Conservation (phyloP, 495 filamentous ascomycete genomes). For the Penicillium salamii region DNA sequence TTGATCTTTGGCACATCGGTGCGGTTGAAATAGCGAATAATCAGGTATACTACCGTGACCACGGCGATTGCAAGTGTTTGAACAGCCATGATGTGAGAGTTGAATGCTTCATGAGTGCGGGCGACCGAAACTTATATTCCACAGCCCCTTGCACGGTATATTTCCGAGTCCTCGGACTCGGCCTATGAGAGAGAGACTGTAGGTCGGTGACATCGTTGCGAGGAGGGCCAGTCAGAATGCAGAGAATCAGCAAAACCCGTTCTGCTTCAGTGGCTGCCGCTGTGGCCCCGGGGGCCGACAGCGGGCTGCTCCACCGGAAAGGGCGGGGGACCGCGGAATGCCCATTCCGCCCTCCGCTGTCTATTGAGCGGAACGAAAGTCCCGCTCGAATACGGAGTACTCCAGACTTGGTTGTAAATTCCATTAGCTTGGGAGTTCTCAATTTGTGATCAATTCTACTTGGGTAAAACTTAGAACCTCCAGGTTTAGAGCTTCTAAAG, state of each 20-base stretch:
- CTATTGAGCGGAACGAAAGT: too few species aligned
- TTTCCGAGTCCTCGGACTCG: slow-evolving; percentile 6
- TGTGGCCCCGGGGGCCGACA: too few species aligned
- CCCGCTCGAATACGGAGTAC: neutral
- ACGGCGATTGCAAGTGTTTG: slow-evolving; percentile 44
- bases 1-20: slow-evolving; percentile 64
- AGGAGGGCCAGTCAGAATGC: slow-evolving; percentile 1
- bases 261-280: neutral
- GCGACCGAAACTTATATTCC: slow-evolving; percentile 5
- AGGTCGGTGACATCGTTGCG: slow-evolving; percentile 1
- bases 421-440: too few species aligned
- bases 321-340: too few species aligned
- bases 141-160: neutral
- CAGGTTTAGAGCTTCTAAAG: too few species aligned
- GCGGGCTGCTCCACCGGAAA: too few species aligned
- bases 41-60: slow-evolving; percentile 45
- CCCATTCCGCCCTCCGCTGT: too few species aligned
- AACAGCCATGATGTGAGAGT: slow-evolving; percentile 32
- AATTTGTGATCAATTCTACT: too few species aligned
- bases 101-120: neutral
- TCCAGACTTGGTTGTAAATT: too few species aligned
- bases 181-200: neutral
- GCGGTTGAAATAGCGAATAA: slow-evolving; percentile 52
- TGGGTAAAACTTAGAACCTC: too few species aligned
- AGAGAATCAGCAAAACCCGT: slow-evolving; percentile 1